These are phyloP conservation scores for Cordyceps cicadae DNA, from an alignment of 2,329 filamentous ascomycete species.

Conservation along the genomic window DNA sequence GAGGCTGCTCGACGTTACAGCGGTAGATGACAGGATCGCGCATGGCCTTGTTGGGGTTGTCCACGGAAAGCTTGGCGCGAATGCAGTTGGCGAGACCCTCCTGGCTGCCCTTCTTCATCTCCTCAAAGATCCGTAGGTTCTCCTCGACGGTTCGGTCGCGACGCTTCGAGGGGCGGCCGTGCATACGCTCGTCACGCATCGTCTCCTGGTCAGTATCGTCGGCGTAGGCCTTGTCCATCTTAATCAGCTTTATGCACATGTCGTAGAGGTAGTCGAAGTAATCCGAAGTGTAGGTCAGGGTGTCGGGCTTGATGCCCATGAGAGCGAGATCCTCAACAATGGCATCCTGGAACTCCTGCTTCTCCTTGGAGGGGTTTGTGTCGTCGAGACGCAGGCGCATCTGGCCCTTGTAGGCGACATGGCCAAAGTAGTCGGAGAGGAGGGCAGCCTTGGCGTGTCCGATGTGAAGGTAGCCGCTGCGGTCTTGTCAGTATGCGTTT, in stretches of 20 bases:
- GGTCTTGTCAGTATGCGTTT: slow-evolving; percentile 4
- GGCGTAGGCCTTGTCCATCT: slow-evolving; percentile 80
- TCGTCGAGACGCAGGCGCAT: slow-evolving; percentile 91
- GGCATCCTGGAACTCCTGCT: slow-evolving; percentile 88
- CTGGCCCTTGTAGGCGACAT: slow-evolving; percentile 85
- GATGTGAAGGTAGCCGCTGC: slow-evolving; percentile 78
- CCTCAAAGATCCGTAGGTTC: slow-evolving; percentile 75
- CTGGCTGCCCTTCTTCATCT: slow-evolving; percentile 82
- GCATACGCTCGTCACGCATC: slow-evolving; percentile 77
- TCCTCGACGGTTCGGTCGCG: slow-evolving; percentile 75
- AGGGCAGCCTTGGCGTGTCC: slow-evolving; percentile 91
- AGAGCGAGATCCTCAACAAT: slow-evolving; percentile 87
- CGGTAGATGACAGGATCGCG: slow-evolving; percentile 96
- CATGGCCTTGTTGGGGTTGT: slow-evolving; percentile 92
- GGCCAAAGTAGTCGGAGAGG: slow-evolving; percentile 93
- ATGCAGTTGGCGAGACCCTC: slow-evolving; percentile 84
- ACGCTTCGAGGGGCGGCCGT: slow-evolving; percentile 72
- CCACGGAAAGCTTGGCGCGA: slow-evolving; percentile 84
- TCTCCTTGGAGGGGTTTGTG: slow-evolving; percentile 95
- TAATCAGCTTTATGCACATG: slow-evolving; percentile 74
- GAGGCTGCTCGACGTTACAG: slow-evolving; percentile 55
- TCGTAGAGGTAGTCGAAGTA: slow-evolving; percentile 92
- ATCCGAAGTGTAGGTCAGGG: slow-evolving; percentile 83
- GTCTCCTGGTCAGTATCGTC: slow-evolving; percentile 88
- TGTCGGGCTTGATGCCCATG: slow-evolving; percentile 86